Percentiles rank a stretch among this genome's conserved stretches.
These are phyloP conservation scores for Sporothrix curviconia DNA, from an alignment of 2,329 filamentous ascomycete species.

Conservation along the genomic window DNA sequence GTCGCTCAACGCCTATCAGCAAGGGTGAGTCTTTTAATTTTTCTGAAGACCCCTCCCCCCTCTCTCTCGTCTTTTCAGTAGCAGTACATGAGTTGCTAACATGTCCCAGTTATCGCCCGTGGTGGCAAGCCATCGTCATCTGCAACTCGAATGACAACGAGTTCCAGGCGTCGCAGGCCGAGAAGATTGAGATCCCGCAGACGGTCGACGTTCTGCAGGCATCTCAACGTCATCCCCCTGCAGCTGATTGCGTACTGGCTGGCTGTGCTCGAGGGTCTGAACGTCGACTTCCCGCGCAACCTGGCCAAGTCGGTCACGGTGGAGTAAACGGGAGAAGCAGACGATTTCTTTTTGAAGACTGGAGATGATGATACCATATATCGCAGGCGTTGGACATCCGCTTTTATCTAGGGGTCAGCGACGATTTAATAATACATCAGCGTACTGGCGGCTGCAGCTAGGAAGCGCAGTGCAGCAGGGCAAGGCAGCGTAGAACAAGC, in stretches of 20 bases:
- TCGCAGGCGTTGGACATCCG: too few relatives aligned
- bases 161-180: conserved; percentile 79
- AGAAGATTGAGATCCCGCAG: conserved; percentile 95
- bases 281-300: conserved; percentile 98
- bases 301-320: conserved; percentile 98
- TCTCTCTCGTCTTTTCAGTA: not conserved
- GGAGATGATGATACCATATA: conserved; percentile 3
- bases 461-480: too few relatives aligned
- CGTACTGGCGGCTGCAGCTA: too few relatives aligned
- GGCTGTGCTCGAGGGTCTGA: conserved; percentile 88
- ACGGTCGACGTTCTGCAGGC: conserved; percentile 91
- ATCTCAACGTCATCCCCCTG: conserved; percentile 96
- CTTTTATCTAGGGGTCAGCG: too few relatives aligned
- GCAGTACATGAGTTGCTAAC: conserved; percentile 1
- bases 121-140: conserved; percentile 93
- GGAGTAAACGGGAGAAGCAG: conserved; percentile 58
- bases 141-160: conserved; percentile 88
- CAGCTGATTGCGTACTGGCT: conserved; percentile 99
- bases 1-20: conserved; percentile 99
- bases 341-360: too few relatives aligned
- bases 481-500: too few relatives aligned
- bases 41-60: not conserved
- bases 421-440: too few relatives aligned
- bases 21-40: conserved; percentile 62
- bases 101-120: conserved; percentile 73